A percentile compares a stretch with the other conserved stretches of the same genome.
phyloP scores from a whole-genome alignment of 805 yeast genomes.

The Metschnikowia cubensis region DNA sequence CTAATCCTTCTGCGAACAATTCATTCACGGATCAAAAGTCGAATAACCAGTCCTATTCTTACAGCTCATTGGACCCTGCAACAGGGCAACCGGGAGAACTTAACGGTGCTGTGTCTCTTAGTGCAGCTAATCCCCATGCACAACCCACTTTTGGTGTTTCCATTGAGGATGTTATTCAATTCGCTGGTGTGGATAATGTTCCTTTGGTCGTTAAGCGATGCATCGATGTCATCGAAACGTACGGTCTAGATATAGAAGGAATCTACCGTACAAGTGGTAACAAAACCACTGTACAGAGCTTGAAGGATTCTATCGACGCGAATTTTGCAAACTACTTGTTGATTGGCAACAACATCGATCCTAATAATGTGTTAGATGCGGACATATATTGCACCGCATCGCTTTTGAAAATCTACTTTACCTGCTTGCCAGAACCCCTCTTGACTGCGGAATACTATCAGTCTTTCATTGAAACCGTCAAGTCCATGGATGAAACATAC shows the following conservation, averaged over 20 bases:
- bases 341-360: constrained; percentile 40
- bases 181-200: constrained; percentile 82
- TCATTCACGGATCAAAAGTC: constrained; percentile 6
- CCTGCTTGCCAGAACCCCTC: constrained; percentile 82
- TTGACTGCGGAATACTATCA: constrained; percentile 60
- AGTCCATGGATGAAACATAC: constrained; percentile 38
- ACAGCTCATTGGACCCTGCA: constrained; percentile 34
- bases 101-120: constrained; percentile 34
- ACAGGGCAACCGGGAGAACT: constrained; percentile 24
- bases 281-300: constrained; percentile 64
- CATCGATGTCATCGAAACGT: constrained; percentile 77
- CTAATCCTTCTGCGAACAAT: neutral
- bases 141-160: constrained; percentile 76
- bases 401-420: constrained; percentile 76
- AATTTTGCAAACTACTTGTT: constrained; percentile 63
- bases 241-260: constrained; percentile 85
- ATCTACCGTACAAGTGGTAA: constrained; percentile 85
- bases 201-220: constrained; percentile 89
- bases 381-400: constrained; percentile 89
- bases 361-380: constrained; percentile 55
- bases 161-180: constrained; percentile 68
- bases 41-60: constrained; percentile 8
- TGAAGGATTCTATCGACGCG: constrained; percentile 65
- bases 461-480: constrained; percentile 65
- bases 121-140: constrained; percentile 13